Evolutionary conservation across 2,329 filamentous ascomycete genomes (phyloP).

Genomic region (Teratosphaeria zuluensis): DNA sequence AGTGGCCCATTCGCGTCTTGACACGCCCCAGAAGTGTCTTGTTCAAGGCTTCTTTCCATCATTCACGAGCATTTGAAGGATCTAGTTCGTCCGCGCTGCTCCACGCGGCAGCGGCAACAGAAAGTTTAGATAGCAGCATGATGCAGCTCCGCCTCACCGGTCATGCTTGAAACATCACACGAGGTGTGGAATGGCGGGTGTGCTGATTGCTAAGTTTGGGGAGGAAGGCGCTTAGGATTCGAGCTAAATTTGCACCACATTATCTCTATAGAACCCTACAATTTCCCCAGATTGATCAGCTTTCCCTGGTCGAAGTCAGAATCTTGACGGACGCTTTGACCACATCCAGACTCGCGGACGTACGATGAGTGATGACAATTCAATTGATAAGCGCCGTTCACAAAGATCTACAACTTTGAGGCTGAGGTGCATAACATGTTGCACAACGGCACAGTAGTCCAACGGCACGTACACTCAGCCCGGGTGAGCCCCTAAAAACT

Average conservation of each 20-base stretch:
- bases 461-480: background rate
- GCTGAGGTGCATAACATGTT: background rate
- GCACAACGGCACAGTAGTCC: background rate
- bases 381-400: background rate
- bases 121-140: too few species aligned
- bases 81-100: too few species aligned
- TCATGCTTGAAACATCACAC: background rate
- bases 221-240: background rate
- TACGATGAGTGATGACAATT: background rate
- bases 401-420: background rate
- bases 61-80: too few species aligned
- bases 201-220: background rate
- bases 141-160: background rate
- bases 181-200: too few species aligned
- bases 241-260: background rate
- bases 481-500: background rate
- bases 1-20: too few species aligned
- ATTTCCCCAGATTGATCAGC: background rate
- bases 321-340: background rate
- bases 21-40: too few species aligned
- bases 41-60: too few species aligned
- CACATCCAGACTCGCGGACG: background rate
- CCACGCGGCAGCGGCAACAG: too few species aligned
- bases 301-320: background rate
- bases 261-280: background rate